A percentile compares a stretch with the other conserved stretches of the same genome.
These are phyloP conservation scores for Pseudopyricularia javanii DNA, from an alignment of 2,329 filamentous ascomycete genomes.

Conservation along the genomic window DNA sequence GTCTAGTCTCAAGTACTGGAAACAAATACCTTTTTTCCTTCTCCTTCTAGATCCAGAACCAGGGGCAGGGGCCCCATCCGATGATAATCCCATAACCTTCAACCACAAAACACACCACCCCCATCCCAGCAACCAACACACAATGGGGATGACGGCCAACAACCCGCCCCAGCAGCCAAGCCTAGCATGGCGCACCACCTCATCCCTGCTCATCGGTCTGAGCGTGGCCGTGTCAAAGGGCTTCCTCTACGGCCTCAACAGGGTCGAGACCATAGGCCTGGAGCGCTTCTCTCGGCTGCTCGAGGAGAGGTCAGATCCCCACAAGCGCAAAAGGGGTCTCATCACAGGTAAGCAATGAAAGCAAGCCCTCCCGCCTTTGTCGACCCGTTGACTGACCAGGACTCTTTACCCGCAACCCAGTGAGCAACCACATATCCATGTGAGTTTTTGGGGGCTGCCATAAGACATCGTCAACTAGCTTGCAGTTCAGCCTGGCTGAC, in stretches of 20 bases:
- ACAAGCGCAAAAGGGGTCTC: constrained; percentile 59
- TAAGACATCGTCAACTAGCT: not conserved
- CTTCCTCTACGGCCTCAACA: constrained; percentile 66
- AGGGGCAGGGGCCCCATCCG: not conserved
- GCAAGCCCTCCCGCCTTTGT: constrained; percentile 2
- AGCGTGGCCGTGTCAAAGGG: constrained; percentile 58
- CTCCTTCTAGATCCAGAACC: not conserved
- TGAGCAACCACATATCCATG: constrained; percentile 83
- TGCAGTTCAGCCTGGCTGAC: not conserved
- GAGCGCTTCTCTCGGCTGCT: constrained; percentile 64
- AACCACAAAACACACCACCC: not conserved
- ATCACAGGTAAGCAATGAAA: constrained; percentile 54
- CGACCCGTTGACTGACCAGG: constrained; percentile 1
- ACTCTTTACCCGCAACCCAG: constrained; percentile 27
- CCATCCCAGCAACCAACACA: not conserved
- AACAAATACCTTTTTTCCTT: no score
- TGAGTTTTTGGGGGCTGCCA: constrained; percentile 36
- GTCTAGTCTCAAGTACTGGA: no score
- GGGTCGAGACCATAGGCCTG: constrained; percentile 64
- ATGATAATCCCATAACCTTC: not conserved
- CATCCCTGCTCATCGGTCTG: constrained; percentile 62
- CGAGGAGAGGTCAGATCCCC: constrained; percentile 57
- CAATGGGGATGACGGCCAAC: not conserved
- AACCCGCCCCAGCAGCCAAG: constrained; percentile 31
- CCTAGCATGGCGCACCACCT: constrained; percentile 59